Base-by-base conservation (phyloP, 495 filamentous ascomycete species). In the Neurospora sp. region DNA sequence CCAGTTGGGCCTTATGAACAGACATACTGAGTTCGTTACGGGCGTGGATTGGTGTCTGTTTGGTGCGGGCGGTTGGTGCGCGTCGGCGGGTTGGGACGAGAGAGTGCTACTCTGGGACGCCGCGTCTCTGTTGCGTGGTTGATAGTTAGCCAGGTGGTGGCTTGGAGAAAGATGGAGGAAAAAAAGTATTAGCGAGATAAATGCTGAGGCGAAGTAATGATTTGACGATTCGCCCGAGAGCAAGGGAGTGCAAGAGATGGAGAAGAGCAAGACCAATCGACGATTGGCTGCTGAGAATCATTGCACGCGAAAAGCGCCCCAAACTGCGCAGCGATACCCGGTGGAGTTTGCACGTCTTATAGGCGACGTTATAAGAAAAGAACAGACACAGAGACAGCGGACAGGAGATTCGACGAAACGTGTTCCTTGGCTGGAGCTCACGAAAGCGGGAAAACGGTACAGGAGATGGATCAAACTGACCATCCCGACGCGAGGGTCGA, bases 1-100 rank as follows among this genome's bases (percentile, higher is more conserved):
- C 35, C 89, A 97, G 83, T 78, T 98, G 74, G 96, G 94, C 5
- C 84, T 93, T 14, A 97, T 99, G 95, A 92, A 90, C 66, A 85
- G 88, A 49, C 96, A 99, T 83, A 96, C 95, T 2, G 96, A 99
- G 84, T 99, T 99, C 81, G 94, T 90, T 39, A 97, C 93, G n/a
- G 96, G 96, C 20, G 93, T 98, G 11, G 96, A 98, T 79, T 99
- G 96, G 96, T 98, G 96, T 83, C 81, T 99, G 39, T 99, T 99
- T 81, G 96, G 96, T 7, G 90, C 88, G 20, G 95, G 97, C 76
- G 96, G 96, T 4, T 99, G 96, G 96, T 93, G 92, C 82, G 96
- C 96, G 11, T 96, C 91, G 79, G 91, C 90, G 8, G 93, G 93
- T 0, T 99, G 96, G 96, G 96, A 99, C 82, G 93, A 97, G 82